Evolutionary conservation across 1,284 basidiomycete species (phyloP), one percentile per base, ranked within the genome.

Genomic region (Peniophora sp.): DNA sequence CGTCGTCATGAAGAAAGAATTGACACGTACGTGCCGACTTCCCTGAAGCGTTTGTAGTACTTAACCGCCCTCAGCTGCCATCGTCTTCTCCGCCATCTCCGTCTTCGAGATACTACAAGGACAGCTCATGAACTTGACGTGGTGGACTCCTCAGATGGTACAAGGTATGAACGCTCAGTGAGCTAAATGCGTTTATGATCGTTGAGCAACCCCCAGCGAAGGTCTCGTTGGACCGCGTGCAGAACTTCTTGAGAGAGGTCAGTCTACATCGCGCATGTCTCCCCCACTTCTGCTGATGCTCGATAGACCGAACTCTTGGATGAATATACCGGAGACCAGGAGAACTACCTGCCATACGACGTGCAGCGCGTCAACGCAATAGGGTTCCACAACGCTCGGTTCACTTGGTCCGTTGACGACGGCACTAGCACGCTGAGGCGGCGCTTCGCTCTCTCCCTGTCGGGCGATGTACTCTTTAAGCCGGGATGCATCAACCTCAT

Each of bases 401-500:
- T 75, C 57, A 67, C 69, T 3, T 75, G 74, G 73, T 60, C 37
- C 18, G 18, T 41, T 15, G 18, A 64, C 0, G 61, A 56, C 17
- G 62, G 58, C 3, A 47, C 57, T 2, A 24, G 57, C 20, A 68
- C 65, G 1, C 66, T 64, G 1, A 56, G 57, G 9, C 61, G 69
- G 15, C 70, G 68, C 49, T 83, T 82, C 65, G 64, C 62, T 6
- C 69, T 85, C 9, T 60, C 60, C 0, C 65, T 83, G n/a, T 71
- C 77, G 1, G 69, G 65, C 18, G 78, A 84, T 54, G 60, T 86
- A 15, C 60, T 70, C 3, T 87, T 88, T 66, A 72, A 75, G 53
- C 72, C 70, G 37, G 76, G 77, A 10, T 68, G 72, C 55, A 64
- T 87, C 57, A 85, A 84, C 59, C 63, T 88, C 34, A 73, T 88